These are phyloP conservation scores for Euclidium syriacum DNA, from an alignment of 345 rosid genomes.

Conservation along the genomic window DNA sequence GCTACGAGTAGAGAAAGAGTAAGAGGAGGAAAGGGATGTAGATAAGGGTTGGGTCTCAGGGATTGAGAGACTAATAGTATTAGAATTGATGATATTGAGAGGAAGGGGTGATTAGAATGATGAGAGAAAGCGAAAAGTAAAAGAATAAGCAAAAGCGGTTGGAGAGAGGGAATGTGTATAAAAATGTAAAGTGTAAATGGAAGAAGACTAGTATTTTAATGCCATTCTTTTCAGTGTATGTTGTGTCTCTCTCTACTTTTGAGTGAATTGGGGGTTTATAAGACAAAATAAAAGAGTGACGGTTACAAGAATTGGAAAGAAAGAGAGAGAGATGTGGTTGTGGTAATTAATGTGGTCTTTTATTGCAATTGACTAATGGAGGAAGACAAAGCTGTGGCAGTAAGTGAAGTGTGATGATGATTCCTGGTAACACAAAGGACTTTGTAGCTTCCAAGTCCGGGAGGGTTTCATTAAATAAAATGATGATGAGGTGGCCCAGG, in stretches of 20 bases:
- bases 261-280: constrained; percentile 1
- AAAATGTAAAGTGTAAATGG: constrained; percentile 18
- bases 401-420: not conserved
- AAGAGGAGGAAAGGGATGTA: constrained; percentile 22
- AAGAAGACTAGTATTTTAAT: constrained; percentile 11
- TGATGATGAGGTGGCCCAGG: constrained; percentile 33
- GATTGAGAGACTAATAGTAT: not conserved
- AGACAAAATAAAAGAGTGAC: constrained; percentile 7
- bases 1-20: constrained; percentile 22
- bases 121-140: constrained; percentile 1
- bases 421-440: constrained; percentile 1
- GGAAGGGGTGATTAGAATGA: not conserved
- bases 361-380: not conserved
- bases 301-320: not conserved
- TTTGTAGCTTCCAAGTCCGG: not conserved
- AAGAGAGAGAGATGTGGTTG: not conserved
- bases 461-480: too few relatives aligned
- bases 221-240: constrained; percentile 8
- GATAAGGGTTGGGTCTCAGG: constrained; percentile 12
- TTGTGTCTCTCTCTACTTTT: not conserved
- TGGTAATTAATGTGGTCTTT: not conserved
- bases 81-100: constrained; percentile 16
- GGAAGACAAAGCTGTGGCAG: not conserved
- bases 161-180: not conserved
- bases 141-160: not conserved